phyloP scores from a whole-genome alignment of 129 eudicot species.

The Gnaphalium uliginosum region DNA sequence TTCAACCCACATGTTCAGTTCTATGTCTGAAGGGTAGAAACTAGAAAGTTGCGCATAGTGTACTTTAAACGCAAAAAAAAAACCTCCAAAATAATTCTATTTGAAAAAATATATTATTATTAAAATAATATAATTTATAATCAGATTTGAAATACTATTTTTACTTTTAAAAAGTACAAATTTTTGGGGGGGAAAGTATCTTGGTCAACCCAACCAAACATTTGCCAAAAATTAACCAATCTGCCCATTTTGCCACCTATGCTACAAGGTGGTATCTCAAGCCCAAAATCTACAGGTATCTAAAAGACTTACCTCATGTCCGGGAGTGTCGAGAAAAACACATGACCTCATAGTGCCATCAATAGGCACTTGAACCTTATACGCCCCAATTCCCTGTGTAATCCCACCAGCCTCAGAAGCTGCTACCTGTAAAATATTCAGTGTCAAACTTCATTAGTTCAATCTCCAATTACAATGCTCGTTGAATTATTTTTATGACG shows the following conservation, averaged over 20 bases:
- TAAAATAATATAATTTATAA: not conserved
- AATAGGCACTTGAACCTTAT: slow-evolving; percentile 85
- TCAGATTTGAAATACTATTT: not conserved
- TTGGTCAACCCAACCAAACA: not conserved
- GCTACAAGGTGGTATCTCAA: not conserved
- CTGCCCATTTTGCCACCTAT: not conserved
- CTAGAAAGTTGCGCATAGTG: not conserved
- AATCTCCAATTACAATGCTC: slow-evolving; percentile 11
- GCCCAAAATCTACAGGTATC: slow-evolving; percentile 7
- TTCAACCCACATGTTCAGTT: not conserved
- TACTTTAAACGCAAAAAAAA: not conserved
- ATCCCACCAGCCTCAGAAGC: slow-evolving; percentile 99
- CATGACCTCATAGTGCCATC: slow-evolving; percentile 75
- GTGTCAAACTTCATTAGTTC: slow-evolving; percentile 27
- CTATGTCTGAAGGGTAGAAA: not conserved
- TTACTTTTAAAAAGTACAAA: too few relatives aligned
- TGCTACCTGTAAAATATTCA: slow-evolving; percentile 63
- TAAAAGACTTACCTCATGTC: slow-evolving; percentile 72
- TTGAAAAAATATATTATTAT: not conserved
- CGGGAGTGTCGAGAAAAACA: slow-evolving; percentile 99
- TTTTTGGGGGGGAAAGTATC: not conserved
- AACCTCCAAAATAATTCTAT: not conserved
- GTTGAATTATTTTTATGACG: not conserved
- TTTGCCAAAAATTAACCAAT: not conserved
- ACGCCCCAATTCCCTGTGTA: slow-evolving; percentile 98